A percentile compares a stretch with the other conserved stretches of the same genome.
phyloP scores from a whole-genome alignment of 352 stramenopile genomes.

The Pythium folliculosum region DNA sequence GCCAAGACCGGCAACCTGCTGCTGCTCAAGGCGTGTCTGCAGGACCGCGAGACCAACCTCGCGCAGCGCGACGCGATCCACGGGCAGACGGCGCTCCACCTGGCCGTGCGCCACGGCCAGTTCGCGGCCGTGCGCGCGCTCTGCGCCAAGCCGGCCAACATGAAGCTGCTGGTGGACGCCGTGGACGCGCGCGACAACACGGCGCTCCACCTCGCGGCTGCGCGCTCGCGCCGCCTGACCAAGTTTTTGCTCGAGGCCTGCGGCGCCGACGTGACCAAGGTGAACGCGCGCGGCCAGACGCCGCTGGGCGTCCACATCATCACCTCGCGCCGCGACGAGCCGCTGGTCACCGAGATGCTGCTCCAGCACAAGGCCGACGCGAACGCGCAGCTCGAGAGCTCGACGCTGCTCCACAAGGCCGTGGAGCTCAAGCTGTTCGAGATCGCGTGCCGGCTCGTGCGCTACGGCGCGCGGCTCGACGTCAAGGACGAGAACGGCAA shows the following conservation, averaged over 20 bases:
- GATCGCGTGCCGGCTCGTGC: slow-evolving; percentile 77
- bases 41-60: slow-evolving; percentile 63
- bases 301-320: slow-evolving; percentile 77
- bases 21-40: slow-evolving; percentile 50
- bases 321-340: slow-evolving; percentile 74
- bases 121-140: slow-evolving; percentile 73
- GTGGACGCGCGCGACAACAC: slow-evolving; percentile 79
- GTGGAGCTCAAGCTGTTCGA: slow-evolving; percentile 70
- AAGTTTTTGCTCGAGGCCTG: slow-evolving; percentile 81
- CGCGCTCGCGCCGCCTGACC: slow-evolving; percentile 81
- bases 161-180: slow-evolving; percentile 62
- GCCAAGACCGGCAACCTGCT: slow-evolving; percentile 69
- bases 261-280: slow-evolving; percentile 47
- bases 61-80: slow-evolving; percentile 67
- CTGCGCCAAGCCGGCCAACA: slow-evolving; percentile 55
- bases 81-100: slow-evolving; percentile 75
- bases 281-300: slow-evolving; percentile 77
- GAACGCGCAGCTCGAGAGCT: slow-evolving; percentile 64
- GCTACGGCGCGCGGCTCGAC: slow-evolving; percentile 75
- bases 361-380: slow-evolving; percentile 73
- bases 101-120: slow-evolving; percentile 79
- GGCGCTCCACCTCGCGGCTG: slow-evolving; percentile 72
- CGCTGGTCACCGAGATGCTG: slow-evolving; percentile 78
- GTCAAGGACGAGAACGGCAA: slow-evolving; percentile 70
- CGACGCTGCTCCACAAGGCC: slow-evolving; percentile 74